These are phyloP conservation scores for Galerina sulciceps DNA, from an alignment of 768 basidiomycete species.

Conservation along the genomic window DNA sequence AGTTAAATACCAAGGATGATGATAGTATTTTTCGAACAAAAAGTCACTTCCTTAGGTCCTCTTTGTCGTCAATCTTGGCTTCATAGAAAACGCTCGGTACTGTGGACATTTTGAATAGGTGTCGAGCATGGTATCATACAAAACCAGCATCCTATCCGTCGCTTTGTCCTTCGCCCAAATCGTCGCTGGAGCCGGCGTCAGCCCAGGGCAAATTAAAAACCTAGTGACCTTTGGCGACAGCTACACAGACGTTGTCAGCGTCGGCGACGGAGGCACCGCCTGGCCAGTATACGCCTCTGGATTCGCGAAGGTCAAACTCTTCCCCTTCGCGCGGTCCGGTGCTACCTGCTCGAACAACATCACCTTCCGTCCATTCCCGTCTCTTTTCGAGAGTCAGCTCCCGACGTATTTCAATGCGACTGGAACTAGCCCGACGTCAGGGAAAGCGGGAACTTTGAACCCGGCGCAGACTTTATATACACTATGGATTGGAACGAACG, in stretches of 20 bases:
- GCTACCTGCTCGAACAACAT: slow-evolving; percentile 70
- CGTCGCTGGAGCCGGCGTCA: slow-evolving; percentile 15
- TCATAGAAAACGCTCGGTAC: background rate
- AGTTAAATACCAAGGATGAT: background rate
- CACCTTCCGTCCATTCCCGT: slow-evolving; percentile 60
- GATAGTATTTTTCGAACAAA: background rate
- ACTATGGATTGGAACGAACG: slow-evolving; percentile 73
- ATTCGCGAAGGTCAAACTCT: slow-evolving; percentile 55
- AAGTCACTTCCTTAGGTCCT: background rate
- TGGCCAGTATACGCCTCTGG: slow-evolving; percentile 68
- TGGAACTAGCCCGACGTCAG: slow-evolving; percentile 27
- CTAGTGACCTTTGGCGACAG: slow-evolving; percentile 74
- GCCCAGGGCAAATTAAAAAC: slow-evolving; percentile 54
- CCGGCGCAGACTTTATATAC: slow-evolving; percentile 60
- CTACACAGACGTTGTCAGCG: slow-evolving; percentile 56
- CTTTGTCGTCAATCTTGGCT: background rate
- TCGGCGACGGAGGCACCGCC: slow-evolving; percentile 47
- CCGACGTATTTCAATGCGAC: slow-evolving; percentile 48
- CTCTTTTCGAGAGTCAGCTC: slow-evolving; percentile 61
- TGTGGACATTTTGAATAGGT: background rate
- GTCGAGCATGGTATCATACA: background rate
- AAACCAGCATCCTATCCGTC: background rate
- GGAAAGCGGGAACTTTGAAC: slow-evolving; percentile 38
- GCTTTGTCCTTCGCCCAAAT: background rate
- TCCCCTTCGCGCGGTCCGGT: slow-evolving; percentile 63